A percentile compares a stretch with the other conserved stretches of the same genome.
Evolutionary conservation across 1,284 basidiomycete species (phyloP).

Genomic region (Rhodotorula sp.): DNA sequence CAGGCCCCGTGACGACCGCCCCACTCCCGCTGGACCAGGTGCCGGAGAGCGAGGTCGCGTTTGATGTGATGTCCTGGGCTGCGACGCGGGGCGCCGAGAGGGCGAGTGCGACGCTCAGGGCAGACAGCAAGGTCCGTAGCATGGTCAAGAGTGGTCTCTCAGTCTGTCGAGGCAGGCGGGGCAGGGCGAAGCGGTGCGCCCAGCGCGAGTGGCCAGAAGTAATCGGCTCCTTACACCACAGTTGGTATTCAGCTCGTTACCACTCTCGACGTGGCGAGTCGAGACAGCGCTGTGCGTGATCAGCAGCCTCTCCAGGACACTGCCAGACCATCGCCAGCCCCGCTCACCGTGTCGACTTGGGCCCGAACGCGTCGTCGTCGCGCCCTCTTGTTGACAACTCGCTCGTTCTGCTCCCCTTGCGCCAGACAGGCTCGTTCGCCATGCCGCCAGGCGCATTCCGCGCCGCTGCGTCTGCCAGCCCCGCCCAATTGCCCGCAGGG

Average conservation of each 20-base stretch:
- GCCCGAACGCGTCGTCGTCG: background rate
- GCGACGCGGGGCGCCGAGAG: background rate
- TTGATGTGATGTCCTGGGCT: constrained; percentile 34
- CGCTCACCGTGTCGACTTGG: background rate
- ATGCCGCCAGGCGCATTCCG: constrained; percentile 3
- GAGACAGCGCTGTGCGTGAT: too few relatives aligned
- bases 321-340: too few relatives aligned
- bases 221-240: too few relatives aligned
- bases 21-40: constrained; percentile 81
- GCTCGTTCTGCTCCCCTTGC: background rate
- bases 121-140: background rate
- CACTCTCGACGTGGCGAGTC: too few relatives aligned
- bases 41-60: constrained; percentile 56
- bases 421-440: background rate
- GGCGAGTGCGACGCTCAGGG: background rate
- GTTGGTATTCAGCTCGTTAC: too few relatives aligned
- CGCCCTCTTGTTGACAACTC: background rate
- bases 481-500: background rate
- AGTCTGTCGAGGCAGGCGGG: too few relatives aligned
- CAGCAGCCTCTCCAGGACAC: too few relatives aligned
- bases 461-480: background rate
- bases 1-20: constrained; percentile 74
- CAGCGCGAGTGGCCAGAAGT: too few relatives aligned
- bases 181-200: too few relatives aligned
- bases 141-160: background rate